Percentiles rank a stretch among this genome's conserved stretches.
These are phyloP conservation scores for Ophiorrhiza pumila DNA, from an alignment of 257 asterid species.

Conservation along the genomic window DNA sequence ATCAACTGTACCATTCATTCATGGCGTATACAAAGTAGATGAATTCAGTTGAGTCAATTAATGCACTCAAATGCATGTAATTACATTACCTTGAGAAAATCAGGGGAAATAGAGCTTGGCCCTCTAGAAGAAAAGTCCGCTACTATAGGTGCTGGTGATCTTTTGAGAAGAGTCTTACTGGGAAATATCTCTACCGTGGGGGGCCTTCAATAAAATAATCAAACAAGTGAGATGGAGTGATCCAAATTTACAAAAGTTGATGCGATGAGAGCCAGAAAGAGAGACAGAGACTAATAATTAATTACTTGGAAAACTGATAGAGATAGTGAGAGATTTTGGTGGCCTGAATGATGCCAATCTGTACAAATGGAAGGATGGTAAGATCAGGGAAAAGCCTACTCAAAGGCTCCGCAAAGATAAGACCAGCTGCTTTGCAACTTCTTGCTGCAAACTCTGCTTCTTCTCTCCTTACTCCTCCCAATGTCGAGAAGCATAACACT, in stretches of 20 bases:
- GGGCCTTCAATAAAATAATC: too few species aligned
- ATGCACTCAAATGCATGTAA: too few species aligned
- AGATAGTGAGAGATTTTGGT: conserved; percentile 28
- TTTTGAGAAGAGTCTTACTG: conserved; percentile 34
- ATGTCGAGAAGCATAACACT: conserved; percentile 7
- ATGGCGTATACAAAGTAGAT: too few species aligned
- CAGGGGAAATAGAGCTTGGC: conserved; percentile 56
- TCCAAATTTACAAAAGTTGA: neutral
- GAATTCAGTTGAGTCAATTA: neutral
- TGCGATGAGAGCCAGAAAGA: too few species aligned
- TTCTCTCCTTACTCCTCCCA: neutral
- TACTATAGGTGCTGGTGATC: conserved; percentile 51
- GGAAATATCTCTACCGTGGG: conserved; percentile 39
- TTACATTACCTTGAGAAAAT: conserved; percentile 50
- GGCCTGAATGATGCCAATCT: conserved; percentile 48
- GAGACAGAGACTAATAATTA: too few species aligned
- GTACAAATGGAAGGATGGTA: conserved; percentile 44
- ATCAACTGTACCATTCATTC: too few species aligned
- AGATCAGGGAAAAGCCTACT: conserved; percentile 38
- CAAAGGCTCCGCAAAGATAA: conserved; percentile 51
- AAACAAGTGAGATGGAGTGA: too few species aligned
- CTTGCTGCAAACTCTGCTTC: conserved; percentile 1
- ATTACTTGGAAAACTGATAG: conserved; percentile 24
- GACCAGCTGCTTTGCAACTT: neutral
- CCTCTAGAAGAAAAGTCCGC: conserved; percentile 62